Percentiles rank a stretch among this genome's conserved stretches.
Evolutionary conservation across 164 flowering plant species (phyloP).

Genomic region (Berberis thunbergii): DNA sequence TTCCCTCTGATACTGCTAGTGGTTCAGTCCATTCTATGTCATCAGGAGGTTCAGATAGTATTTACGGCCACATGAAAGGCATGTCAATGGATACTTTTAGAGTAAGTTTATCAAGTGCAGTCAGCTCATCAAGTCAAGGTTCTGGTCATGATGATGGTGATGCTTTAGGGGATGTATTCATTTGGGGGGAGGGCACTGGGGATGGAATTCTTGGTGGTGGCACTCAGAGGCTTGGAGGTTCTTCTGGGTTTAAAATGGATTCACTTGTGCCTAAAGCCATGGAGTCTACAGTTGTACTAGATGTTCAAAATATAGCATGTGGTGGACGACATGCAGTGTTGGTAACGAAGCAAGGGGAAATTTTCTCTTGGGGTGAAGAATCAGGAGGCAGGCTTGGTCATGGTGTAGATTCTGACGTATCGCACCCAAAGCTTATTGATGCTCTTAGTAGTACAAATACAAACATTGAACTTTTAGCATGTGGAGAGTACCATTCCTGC

Average conservation of each 20-base stretch:
- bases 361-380: slow-evolving; percentile 98
- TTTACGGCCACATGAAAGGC: slow-evolving; percentile 73
- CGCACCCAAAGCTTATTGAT: slow-evolving; percentile 91
- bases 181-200: slow-evolving; percentile 95
- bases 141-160: slow-evolving; percentile 99
- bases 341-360: slow-evolving; percentile 94
- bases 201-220: slow-evolving; percentile 93
- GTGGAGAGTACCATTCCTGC: slow-evolving; percentile 94
- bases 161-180: slow-evolving; percentile 94
- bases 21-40: slow-evolving; percentile 80
- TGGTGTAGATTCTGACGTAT: slow-evolving; percentile 92
- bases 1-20: slow-evolving; percentile 75
- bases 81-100: slow-evolving; percentile 78
- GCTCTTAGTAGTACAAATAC: slow-evolving; percentile 44
- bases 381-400: slow-evolving; percentile 97
- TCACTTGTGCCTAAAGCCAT: slow-evolving; percentile 78
- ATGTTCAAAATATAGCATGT: slow-evolving; percentile 96
- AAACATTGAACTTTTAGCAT: slow-evolving; percentile 87
- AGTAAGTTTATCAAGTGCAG: slow-evolving; percentile 96
- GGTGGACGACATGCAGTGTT: slow-evolving; percentile 89
- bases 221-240: slow-evolving; percentile 46
- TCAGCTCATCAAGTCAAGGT: slow-evolving; percentile 97
- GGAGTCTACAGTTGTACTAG: slow-evolving; percentile 94
- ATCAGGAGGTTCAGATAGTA: slow-evolving; percentile 86
- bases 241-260: slow-evolving; percentile 57